These are phyloP conservation scores for Zygoascus flipseniorum DNA, from an alignment of 805 yeast genomes.

Conservation along the genomic window DNA sequence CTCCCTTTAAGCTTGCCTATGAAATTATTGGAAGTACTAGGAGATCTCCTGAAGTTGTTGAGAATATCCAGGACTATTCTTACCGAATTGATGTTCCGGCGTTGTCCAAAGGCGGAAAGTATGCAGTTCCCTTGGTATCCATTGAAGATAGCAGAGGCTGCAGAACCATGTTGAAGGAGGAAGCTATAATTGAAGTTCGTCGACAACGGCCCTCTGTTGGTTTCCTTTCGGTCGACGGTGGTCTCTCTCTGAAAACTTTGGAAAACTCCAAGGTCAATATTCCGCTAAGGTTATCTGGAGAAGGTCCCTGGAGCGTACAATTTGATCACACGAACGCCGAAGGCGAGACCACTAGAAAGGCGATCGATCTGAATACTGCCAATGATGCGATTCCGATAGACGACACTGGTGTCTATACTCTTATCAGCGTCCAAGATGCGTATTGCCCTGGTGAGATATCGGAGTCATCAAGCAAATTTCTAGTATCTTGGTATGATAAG, in stretches of 20 bases:
- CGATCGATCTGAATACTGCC: slow-evolving; percentile 3
- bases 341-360: slow-evolving; percentile 6
- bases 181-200: slow-evolving; percentile 65
- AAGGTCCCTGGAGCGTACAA: slow-evolving; percentile 39
- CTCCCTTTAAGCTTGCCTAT: slow-evolving; percentile 68
- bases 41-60: slow-evolving; percentile 35
- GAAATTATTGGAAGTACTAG: slow-evolving; percentile 54
- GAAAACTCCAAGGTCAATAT: slow-evolving; percentile 53
- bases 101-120: slow-evolving; percentile 64
- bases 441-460: slow-evolving; percentile 42
- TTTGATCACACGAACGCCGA: slow-evolving; percentile 17
- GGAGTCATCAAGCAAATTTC: slow-evolving; percentile 29
- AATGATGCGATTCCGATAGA: slow-evolving; percentile 29
- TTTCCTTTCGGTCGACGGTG: slow-evolving; percentile 36
- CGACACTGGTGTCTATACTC: slow-evolving; percentile 41
- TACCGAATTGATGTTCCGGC: slow-evolving; percentile 45
- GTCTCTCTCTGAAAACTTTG: slow-evolving; percentile 19
- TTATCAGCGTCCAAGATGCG: slow-evolving; percentile 40
- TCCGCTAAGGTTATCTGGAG: slow-evolving; percentile 55
- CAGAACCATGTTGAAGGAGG: slow-evolving; percentile 55
- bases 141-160: slow-evolving; percentile 75
- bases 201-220: slow-evolving; percentile 56
- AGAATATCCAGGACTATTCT: slow-evolving; percentile 32
- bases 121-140: slow-evolving; percentile 51
- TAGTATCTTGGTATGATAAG: slow-evolving; percentile 37